Percentiles rank a stretch among this genome's conserved stretches.
Conservation (phyloP, 2,329 filamentous ascomycete genomes). For the Fusarium ambrosium region DNA sequence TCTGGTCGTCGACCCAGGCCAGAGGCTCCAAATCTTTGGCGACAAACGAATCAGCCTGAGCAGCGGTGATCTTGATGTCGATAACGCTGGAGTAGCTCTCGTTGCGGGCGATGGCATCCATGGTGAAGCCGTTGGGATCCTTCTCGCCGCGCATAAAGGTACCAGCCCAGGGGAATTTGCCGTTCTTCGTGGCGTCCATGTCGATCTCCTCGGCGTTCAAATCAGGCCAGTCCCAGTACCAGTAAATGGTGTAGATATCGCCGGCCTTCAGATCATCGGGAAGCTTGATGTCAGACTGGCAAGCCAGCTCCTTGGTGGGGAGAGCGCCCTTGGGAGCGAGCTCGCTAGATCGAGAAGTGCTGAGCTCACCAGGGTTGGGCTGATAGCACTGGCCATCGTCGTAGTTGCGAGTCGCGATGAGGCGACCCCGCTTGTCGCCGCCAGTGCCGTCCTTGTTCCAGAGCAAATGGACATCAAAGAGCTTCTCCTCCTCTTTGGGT, state of each 20-base stretch:
- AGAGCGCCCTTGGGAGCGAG: constrained; percentile 67
- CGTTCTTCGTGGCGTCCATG: constrained; percentile 54
- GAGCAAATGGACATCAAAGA: constrained; percentile 75
- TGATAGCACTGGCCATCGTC: constrained; percentile 95
- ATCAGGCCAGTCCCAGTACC: constrained; percentile 96
- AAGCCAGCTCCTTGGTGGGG: constrained; percentile 75
- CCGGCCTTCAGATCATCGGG: constrained; percentile 74
- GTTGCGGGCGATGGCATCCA: constrained; percentile 52
- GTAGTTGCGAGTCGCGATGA: constrained; percentile 83
- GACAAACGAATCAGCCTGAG: constrained; percentile 40
- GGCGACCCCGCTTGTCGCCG: constrained; percentile 81
- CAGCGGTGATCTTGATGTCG: constrained; percentile 55
- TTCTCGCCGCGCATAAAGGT: constrained; percentile 56
- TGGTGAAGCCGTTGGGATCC: constrained; percentile 54
- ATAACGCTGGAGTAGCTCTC: constrained; percentile 59
- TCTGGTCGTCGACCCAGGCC: constrained; percentile 53
- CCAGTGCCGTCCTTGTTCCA: constrained; percentile 88
- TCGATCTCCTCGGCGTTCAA: constrained; percentile 60
- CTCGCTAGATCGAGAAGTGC: constrained; percentile 68
- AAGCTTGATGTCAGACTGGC: constrained; percentile 84
- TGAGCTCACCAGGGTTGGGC: constrained; percentile 72
- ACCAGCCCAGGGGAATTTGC: constrained; percentile 59
- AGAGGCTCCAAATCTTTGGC: constrained; percentile 41
- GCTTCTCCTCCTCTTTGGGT: constrained; percentile 64
- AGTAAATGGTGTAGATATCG: constrained; percentile 85